These are phyloP conservation scores for Sporothrix variecibatus DNA, from an alignment of 2,329 filamentous ascomycete genomes.

Conservation along the genomic window DNA sequence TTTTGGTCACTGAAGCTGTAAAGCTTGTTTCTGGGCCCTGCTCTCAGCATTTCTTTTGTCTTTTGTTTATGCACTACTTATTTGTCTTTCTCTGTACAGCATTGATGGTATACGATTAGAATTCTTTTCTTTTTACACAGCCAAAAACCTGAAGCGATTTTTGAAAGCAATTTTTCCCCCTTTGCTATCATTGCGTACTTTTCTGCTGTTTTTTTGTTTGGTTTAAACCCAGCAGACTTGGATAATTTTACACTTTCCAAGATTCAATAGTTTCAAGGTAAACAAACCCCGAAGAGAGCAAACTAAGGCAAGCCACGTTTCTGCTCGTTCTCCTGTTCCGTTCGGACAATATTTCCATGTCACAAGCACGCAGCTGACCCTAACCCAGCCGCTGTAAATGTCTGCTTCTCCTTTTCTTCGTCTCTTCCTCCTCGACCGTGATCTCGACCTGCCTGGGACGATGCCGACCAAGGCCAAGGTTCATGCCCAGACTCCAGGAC, in stretches of 20 bases:
- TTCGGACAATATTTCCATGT: background rate
- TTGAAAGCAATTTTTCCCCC: too few species aligned
- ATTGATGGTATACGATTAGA: constrained; percentile 20
- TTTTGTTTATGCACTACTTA: background rate
- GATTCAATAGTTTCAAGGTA: background rate
- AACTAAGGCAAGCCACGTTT: background rate
- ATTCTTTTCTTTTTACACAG: background rate
- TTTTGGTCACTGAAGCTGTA: background rate
- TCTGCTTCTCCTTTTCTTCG: too few species aligned
- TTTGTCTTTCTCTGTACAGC: background rate
- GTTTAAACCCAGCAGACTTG: background rate
- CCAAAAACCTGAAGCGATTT: background rate
- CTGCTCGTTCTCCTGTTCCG: too few species aligned
- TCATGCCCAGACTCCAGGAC: background rate
- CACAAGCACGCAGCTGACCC: background rate
- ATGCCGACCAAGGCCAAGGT: background rate
- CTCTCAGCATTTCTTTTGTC: background rate
- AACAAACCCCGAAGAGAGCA: background rate
- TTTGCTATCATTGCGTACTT: background rate
- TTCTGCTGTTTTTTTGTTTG: background rate
- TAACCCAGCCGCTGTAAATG: background rate
- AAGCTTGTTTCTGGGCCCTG: background rate
- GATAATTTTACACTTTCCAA: background rate
- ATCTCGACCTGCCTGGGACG: background rate
- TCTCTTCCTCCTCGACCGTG: background rate